Base-by-base conservation (phyloP, 1,284 basidiomycete species). In the Megacollybia platyphylla region DNA sequence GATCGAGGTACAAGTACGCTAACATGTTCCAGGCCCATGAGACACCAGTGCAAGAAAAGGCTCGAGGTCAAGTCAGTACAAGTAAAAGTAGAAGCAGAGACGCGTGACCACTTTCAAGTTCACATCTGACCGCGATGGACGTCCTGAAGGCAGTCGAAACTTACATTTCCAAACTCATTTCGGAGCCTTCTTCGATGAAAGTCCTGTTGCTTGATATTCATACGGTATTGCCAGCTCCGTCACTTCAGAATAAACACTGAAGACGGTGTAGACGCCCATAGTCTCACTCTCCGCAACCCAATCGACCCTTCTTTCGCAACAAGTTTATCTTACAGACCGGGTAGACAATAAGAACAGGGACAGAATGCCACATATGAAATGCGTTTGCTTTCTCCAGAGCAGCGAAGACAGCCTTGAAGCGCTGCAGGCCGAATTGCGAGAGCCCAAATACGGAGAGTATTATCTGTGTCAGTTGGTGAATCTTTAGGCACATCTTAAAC, bases 271-370 rank as follows among this genome's bases (percentile, higher is more conserved):
- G 91, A 97, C 96, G n/a, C 91, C 96, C 1, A 94, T 97, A 50
- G 86, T 98, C 8, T 97, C 93, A 2, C 73, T 97, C 6, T 88
- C 92, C 3, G 84, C 91, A 2, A 98, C 96, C 0, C 96, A 98
- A 57, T 93, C 91, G 2, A 84, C 84, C 7, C 72, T 99, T 17
- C 70, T 99, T n/a, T 79, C 89, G 3, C 90, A 97, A 53, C 92
- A 99, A 58, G 89, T 98, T 15, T 99, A 98, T 61, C 77, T 99
- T 41, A 98, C 94, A 1, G 96, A 98, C 65, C 76, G 91, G 45
- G 88, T 99, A 57, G 92, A 96, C 68, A 97, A 97, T 61, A 71
- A 68, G 56, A 79, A 80, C 51, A 79, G 87, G 49, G 90, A 93
- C 56, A 67, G 87, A 11, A 90, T 97, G 78, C 78, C 86, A 10